Evolutionary conservation across 2,329 filamentous ascomycete species (phyloP), one percentile per base, ranked within the genome.

Genomic region (Pseudocercospora fuligena): DNA sequence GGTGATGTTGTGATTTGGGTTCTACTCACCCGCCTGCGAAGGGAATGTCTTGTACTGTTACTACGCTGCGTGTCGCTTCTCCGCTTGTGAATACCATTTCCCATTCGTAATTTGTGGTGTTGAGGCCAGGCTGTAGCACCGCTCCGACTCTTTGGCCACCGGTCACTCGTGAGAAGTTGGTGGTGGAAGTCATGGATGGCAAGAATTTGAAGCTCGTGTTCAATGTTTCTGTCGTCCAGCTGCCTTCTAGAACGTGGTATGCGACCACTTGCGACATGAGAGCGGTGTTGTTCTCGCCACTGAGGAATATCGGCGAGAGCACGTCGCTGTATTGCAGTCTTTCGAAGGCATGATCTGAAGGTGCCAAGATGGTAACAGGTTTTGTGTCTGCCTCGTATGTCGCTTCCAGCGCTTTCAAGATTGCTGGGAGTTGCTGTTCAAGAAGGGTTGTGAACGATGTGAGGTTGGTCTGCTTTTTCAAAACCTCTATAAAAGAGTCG

Each of bases 121-220:
- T 57, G 64, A 51, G 23, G 27, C 61, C 61, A 36, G 64, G 77
- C 33, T 67, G 65, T 49, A 67, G 54, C 9, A 67, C 61, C 64
- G 85, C 75, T 64, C 83, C 77, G 25, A 87, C 80, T 61, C 80
- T 80, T 70, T 86, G 84, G 1, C 85, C 85, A 49, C 77, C 78
- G 3, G 83, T 83, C 43, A 87, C 82, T 72, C 84, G 85, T 40
- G 80, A 82, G 75, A 80, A 86, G 23, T 71, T 74, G 9, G 77
- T 40, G 46, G 79, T 76, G 6, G 73, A 78, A 56, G 87, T 78
- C 19, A 85, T 78, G 1, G 83, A 85, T 31, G 80, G 74, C 36
- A 80, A 75, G 63, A 84, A 82, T 1, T 75, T 66, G 40, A 86
- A 78, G 25, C 57, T 63, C 27, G 64, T 63, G 56, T 66, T 67